phyloP scores from a whole-genome alignment of 116 monocot species.

The Posidonia oceanica region DNA sequence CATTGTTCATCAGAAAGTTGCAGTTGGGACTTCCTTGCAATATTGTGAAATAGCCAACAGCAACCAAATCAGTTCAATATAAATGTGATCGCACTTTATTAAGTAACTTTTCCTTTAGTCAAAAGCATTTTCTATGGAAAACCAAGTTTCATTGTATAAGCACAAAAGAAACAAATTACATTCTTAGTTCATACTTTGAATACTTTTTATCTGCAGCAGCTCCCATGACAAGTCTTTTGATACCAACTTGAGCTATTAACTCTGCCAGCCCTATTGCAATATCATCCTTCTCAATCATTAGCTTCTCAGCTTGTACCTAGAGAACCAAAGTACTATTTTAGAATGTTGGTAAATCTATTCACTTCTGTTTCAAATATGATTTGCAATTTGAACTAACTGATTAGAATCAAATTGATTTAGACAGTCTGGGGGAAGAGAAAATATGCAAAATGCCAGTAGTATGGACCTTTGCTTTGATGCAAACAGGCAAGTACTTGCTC shows the following conservation, averaged over 20 bases:
- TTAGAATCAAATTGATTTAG: too few relatives aligned
- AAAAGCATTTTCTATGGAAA: neutral
- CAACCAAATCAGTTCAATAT: neutral
- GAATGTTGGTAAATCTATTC: neutral
- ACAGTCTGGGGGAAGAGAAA: neutral
- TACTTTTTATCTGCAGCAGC: conserved; percentile 17
- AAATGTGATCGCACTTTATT: neutral
- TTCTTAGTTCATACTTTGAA: conserved; percentile 10
- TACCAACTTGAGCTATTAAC: conserved; percentile 22
- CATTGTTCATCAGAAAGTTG: neutral
- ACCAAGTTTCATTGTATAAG: too few relatives aligned
- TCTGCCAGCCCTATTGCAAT: conserved; percentile 30
- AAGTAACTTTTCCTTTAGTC: neutral
- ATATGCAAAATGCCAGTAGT: neutral
- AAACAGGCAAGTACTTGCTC: conserved; percentile 9
- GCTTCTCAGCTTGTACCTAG: conserved; percentile 30
- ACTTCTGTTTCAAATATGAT: too few relatives aligned
- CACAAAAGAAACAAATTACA: neutral
- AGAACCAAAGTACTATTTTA: neutral
- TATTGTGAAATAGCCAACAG: neutral
- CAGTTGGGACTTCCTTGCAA: neutral
- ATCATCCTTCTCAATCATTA: conserved; percentile 35
- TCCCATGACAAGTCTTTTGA: conserved; percentile 43
- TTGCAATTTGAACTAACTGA: too few relatives aligned
- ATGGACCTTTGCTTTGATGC: conserved; percentile 6